Evolutionary conservation across 306 rosid species (phyloP).

Genomic region (Alnus glutinosa): DNA sequence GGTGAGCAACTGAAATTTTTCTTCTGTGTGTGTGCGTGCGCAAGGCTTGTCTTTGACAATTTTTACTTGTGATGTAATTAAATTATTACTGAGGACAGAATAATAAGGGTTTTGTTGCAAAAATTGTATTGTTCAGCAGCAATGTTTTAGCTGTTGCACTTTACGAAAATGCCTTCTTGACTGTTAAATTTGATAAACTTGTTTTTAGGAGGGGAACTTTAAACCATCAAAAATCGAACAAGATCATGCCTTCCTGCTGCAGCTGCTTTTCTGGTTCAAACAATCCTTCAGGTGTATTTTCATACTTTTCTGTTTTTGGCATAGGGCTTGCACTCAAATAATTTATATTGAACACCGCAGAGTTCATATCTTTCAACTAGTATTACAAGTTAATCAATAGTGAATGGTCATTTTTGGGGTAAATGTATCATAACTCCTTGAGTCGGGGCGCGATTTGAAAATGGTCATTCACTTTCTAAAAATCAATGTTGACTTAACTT

Average conservation of each 20-base stretch:
- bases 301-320: slow-evolving; percentile 16
- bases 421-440: no score
- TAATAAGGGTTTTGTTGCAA: not conserved
- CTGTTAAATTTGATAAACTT: slow-evolving; percentile 31
- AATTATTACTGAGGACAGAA: not conserved
- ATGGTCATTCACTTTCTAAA: no score
- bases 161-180: slow-evolving; percentile 25
- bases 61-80: not conserved
- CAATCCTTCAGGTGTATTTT: slow-evolving; percentile 74
- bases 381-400: not conserved
- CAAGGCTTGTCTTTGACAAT: not conserved
- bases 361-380: not conserved
- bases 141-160: not conserved
- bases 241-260: slow-evolving; percentile 86
- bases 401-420: not conserved
- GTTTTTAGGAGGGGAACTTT: slow-evolving; percentile 77
- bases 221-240: slow-evolving; percentile 65
- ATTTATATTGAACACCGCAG: slow-evolving; percentile 5
- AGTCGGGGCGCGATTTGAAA: no score
- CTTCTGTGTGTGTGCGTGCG: not conserved
- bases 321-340: slow-evolving; percentile 10
- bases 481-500: no score
- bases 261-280: slow-evolving; percentile 96
- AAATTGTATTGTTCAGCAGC: not conserved
- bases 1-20: not conserved